Base-by-base conservation (phyloP, 2,329 filamentous ascomycete genomes). In the Talaromyces funiculosus region DNA sequence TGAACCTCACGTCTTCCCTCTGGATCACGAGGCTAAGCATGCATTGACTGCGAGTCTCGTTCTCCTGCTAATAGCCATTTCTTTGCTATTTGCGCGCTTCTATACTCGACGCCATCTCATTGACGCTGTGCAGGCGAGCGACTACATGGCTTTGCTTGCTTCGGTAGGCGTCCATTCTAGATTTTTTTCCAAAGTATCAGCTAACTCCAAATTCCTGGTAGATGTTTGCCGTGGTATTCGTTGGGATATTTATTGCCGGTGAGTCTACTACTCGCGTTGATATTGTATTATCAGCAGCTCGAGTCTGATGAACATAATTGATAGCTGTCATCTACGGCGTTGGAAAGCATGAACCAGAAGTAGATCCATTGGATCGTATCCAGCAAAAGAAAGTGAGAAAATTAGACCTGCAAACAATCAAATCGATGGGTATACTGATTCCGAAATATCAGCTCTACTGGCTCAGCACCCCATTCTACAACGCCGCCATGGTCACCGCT, bases 391-490 rank as follows among this genome's bases (percentile, higher is more conserved):
- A 71, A 64, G 72, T 73, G 62, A 62, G 62, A 14, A 35, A 12
- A 22, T 29, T 4, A 29, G 1, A 3, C 3, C 16, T 38, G 38
- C 16, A 4, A 24, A 1, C n/a, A 33, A 26, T 26, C 3, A 26
- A 31, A 26, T 22, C 6, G 2, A 18, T 18, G 8, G 3, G 16
- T 35, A 53, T 10, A 8, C 55, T 62, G 26, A 43, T 29, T 26
- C 35, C 22, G 7, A n/a, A 20, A 38, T 29, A 24, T 29, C 10
- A 75, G 73, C 69, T 71, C 8, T 75, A 74, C 61, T 75, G 72
- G 71, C 64, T 74, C 58, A 72, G 72, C 3, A 70, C 74, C n/a
- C 71, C 73, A 3, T 71, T 75, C 63, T 75, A 75, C 59, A 75
- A 74, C 18, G 68, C 70, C 31, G 66, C 71, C n/a, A 64, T 76